A percentile compares a stretch with the other conserved stretches of the same genome.
phyloP scores from a whole-genome alignment of 1,284 basidiomycete genomes.

The Hemileia vastatrix region DNA sequence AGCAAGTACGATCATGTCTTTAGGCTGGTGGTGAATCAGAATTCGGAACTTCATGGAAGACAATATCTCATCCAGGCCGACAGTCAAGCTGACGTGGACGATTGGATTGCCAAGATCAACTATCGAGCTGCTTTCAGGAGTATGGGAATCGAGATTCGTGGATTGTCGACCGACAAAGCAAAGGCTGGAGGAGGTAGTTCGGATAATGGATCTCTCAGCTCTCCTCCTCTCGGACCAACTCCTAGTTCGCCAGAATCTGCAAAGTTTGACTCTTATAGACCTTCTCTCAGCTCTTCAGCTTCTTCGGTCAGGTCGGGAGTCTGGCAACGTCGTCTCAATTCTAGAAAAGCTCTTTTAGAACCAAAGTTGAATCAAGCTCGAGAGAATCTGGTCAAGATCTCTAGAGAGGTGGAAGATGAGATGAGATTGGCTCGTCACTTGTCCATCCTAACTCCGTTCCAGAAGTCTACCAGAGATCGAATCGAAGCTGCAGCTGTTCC shows the following conservation, averaged over 20 bases:
- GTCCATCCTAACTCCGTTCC: constrained; percentile 76
- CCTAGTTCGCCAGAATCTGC: no score
- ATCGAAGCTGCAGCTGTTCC: constrained; percentile 56
- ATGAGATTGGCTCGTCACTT: constrained; percentile 68
- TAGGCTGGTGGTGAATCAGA: constrained; percentile 65
- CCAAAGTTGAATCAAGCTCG: constrained; percentile 60
- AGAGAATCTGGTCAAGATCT: constrained; percentile 51
- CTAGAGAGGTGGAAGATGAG: constrained; percentile 57
- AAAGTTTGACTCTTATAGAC: neutral
- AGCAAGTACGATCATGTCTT: constrained; percentile 66
- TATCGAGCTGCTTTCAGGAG: constrained; percentile 88
- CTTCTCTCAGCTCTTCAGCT: neutral
- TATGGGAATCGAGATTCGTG: constrained; percentile 71
- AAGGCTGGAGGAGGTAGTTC: constrained; percentile 38
- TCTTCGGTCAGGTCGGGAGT: neutral
- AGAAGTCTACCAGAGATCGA: constrained; percentile 65
- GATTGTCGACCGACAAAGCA: constrained; percentile 45
- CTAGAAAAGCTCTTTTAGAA: constrained; percentile 55
- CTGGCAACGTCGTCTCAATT: constrained; percentile 42
- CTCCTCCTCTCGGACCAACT: constrained; percentile 29
- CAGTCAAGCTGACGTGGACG: constrained; percentile 66
- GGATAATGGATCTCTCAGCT: constrained; percentile 24
- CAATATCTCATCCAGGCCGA: constrained; percentile 70
- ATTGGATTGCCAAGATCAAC: constrained; percentile 87
- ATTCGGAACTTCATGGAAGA: constrained; percentile 62